Conservation (phyloP, 768 basidiomycete genomes). For the Strobilomyces dryophilus region DNA sequence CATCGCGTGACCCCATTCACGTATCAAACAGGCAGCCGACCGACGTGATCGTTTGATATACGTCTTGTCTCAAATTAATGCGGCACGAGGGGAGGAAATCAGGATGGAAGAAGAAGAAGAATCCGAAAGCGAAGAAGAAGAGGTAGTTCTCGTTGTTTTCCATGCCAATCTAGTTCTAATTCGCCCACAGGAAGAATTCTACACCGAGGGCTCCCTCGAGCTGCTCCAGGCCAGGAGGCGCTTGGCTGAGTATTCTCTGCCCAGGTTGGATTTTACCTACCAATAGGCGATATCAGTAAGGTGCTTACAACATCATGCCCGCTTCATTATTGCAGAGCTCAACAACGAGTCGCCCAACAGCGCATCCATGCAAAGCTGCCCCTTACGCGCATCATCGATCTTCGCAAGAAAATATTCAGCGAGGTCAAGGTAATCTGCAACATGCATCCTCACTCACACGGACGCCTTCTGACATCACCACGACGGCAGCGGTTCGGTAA, state of each 20-base stretch:
- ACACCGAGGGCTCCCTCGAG: constrained; percentile 85
- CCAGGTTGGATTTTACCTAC: constrained; percentile 79
- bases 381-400: constrained; percentile 83
- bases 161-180: background rate
- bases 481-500: constrained; percentile 72
- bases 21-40: constrained; percentile 75
- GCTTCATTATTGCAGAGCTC: constrained; percentile 71
- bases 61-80: constrained; percentile 90
- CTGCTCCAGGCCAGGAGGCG: constrained; percentile 80
- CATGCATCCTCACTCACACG: background rate
- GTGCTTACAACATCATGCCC: constrained; percentile 65
- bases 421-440: constrained; percentile 73
- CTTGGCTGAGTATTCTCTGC: constrained; percentile 91
- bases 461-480: background rate
- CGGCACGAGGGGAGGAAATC: constrained; percentile 77
- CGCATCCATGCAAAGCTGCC: constrained; percentile 84
- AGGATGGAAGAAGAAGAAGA: constrained; percentile 65
- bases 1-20: constrained; percentile 9
- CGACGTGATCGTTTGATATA: constrained; percentile 93
- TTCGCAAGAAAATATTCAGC: constrained; percentile 84
- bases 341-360: constrained; percentile 91
- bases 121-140: constrained; percentile 75
- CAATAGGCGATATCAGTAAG: constrained; percentile 53
- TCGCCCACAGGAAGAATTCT: constrained; percentile 79
- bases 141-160: constrained; percentile 40